Evolutionary conservation across 192 early-diverging fungal species (phyloP).

Genomic region (Linnemannia hyalina): DNA sequence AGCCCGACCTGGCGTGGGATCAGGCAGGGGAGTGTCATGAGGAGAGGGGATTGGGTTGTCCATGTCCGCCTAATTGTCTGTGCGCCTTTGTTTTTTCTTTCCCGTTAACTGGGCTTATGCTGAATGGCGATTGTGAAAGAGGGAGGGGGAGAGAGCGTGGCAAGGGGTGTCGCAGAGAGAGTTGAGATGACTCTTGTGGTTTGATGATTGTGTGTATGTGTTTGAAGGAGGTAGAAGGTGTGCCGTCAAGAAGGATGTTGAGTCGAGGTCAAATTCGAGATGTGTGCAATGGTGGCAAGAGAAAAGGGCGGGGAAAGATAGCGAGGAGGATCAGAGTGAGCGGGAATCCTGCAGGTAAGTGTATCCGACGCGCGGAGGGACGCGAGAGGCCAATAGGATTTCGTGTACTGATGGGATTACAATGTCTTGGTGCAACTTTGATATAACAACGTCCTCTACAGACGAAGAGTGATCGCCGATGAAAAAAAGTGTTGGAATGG

Average conservation of each 20-base stretch:
- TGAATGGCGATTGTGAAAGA: neutral
- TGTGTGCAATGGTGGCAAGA: neutral
- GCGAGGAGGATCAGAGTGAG: neutral
- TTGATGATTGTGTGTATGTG: neutral
- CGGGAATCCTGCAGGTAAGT: neutral
- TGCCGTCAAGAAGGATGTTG: neutral
- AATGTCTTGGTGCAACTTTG: neutral
- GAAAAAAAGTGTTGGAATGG: neutral
- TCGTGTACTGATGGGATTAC: neutral
- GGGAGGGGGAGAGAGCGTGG: neutral
- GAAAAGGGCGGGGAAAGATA: neutral
- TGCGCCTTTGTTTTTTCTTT: slow-evolving; percentile 45
- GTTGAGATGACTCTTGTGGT: neutral
- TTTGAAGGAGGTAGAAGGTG: neutral
- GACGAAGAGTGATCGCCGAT: neutral
- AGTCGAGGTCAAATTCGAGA: neutral
- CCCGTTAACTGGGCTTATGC: neutral
- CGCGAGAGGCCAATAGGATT: slow-evolving; percentile 3
- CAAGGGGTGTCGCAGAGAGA: neutral
- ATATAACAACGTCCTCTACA: neutral
- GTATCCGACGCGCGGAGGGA: neutral
- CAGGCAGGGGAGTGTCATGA: neutral
- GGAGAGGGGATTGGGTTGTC: neutral
- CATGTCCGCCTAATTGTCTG: slow-evolving; percentile 27
- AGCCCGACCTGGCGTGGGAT: neutral